Evolutionary conservation across 768 basidiomycete species (phyloP), one percentile per base, ranked within the genome.

Genomic region (Trametes maxima): DNA sequence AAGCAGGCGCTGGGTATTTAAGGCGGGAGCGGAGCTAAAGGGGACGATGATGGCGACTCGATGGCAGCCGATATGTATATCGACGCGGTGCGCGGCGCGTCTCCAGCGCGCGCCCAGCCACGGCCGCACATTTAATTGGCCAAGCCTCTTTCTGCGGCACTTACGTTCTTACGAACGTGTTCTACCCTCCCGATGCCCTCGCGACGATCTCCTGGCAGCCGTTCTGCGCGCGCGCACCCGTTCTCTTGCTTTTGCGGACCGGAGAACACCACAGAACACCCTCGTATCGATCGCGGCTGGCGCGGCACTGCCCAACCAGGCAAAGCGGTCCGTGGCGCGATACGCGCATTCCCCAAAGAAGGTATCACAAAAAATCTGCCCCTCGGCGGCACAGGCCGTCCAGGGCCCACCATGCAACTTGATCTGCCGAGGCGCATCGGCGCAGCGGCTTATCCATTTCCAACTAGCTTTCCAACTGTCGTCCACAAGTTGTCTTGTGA

Each of bases 61-160:
- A 60, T 63, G 60, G 49, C 55, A 57, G 54, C 60, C 59, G 67
- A 64, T 67, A 62, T 56, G 53, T 59, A 43, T 49, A 54, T 57
- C 52, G 46, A 39, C 36, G 57, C 51, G 44, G 43, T 46, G 54
- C 48, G 44, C 43, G 28, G 43, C 44, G 51, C 51, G 43, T 16
- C 45, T 11, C 52, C 22, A 21, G 16, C 50, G 47, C 21, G 11
- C 24, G 43, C 43, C 33, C 13, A n/a, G 16, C 46, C 44, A 35
- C 39, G 16, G n/a, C 44, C 36, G 25, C 46, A 25, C 24, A 57
- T n/a, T n/a, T n/a, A n/a, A n/a, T 57, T 62, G 52, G 56, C 56
- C 52, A 45, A 21, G 40, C 3, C 40, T 21, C 28, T 6, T n/a
- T 22, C 43, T n/a, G 22, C 21, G 21, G 16, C 45, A 24, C 43